A percentile compares a stretch with the other conserved stretches of the same genome.
These are phyloP conservation scores for Yamadazyma triangularis DNA, from an alignment of 1,139 yeast species.

Conservation along the genomic window DNA sequence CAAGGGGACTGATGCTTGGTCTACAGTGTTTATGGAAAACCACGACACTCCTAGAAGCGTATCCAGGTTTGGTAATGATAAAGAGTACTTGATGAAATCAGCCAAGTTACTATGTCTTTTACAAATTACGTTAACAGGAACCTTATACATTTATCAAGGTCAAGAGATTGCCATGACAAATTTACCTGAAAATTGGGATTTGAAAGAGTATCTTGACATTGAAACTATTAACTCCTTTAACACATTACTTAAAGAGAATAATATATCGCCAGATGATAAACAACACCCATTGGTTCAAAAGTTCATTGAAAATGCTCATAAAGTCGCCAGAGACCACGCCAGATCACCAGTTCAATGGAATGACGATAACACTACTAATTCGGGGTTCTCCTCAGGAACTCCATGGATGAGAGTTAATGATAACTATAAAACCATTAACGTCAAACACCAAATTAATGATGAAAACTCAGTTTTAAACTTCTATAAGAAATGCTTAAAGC, in stretches of 20 bases:
- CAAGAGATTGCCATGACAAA: slow-evolving; percentile 56
- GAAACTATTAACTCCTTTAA: slow-evolving; percentile 38
- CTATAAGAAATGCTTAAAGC: slow-evolving; percentile 36
- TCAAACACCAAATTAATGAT: slow-evolving; percentile 38
- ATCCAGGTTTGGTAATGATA: slow-evolving; percentile 44
- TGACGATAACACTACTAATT: slow-evolving; percentile 29
- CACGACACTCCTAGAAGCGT: slow-evolving; percentile 54
- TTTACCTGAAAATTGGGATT: slow-evolving; percentile 39
- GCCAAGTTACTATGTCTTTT: slow-evolving; percentile 46
- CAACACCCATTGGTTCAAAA: slow-evolving; percentile 20
- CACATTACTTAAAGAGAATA: slow-evolving; percentile 24
- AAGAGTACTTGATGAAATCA: slow-evolving; percentile 25
- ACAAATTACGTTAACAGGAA: slow-evolving; percentile 46
- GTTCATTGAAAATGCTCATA: slow-evolving; percentile 22
- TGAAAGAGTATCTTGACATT: slow-evolving; percentile 47
- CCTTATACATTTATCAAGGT: slow-evolving; percentile 53
- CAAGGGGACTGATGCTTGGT: slow-evolving; percentile 51
- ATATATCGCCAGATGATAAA: slow-evolving; percentile 18
- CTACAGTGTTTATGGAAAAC: slow-evolving; percentile 49
- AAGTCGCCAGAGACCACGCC: slow-evolving; percentile 47
- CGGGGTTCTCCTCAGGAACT: slow-evolving; percentile 45
- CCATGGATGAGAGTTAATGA: slow-evolving; percentile 55
- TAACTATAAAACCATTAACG: slow-evolving; percentile 45
- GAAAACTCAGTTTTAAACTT: slow-evolving; percentile 41
- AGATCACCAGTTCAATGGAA: slow-evolving; percentile 60